phyloP scores from a whole-genome alignment of 805 yeast genomes.

The Metschnikowia dekortorum region DNA sequence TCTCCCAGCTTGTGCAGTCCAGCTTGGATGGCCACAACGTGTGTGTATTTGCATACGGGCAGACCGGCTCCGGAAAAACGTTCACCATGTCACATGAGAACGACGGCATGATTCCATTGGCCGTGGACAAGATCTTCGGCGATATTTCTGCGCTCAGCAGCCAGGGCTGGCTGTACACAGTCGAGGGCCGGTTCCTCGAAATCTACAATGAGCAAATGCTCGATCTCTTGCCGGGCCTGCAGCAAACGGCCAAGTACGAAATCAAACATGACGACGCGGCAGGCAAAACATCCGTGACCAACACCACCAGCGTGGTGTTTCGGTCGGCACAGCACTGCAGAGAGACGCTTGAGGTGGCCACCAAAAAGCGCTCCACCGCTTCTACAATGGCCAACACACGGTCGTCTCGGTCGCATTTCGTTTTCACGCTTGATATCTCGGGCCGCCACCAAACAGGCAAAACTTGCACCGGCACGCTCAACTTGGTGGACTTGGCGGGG shows the following conservation, averaged over 20 bases:
- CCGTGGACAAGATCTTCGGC: constrained; percentile 66
- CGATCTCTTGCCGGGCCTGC: constrained; percentile 51
- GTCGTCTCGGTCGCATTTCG: constrained; percentile 89
- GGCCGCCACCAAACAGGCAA: constrained; percentile 52
- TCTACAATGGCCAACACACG: constrained; percentile 75
- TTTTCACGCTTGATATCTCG: constrained; percentile 58
- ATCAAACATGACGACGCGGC: constrained; percentile 62
- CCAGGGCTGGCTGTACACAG: constrained; percentile 58
- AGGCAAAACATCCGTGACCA: constrained; percentile 57
- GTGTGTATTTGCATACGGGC: constrained; percentile 95
- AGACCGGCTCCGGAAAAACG: constrained; percentile 90
- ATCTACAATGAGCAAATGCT: constrained; percentile 80
- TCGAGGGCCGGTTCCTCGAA: constrained; percentile 77
- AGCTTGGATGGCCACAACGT: constrained; percentile 76
- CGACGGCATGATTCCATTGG: constrained; percentile 80
- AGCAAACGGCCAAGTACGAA: constrained; percentile 45
- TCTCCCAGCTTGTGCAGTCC: constrained; percentile 75
- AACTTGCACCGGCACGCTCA: constrained; percentile 43
- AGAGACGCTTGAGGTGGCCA: constrained; percentile 49
- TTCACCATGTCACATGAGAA: constrained; percentile 71
- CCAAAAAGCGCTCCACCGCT: constrained; percentile 67
- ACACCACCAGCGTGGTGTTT: constrained; percentile 48
- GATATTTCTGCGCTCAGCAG: constrained; percentile 44
- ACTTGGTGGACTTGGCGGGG: constrained; percentile 90
- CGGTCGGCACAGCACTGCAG: constrained; percentile 46